Conservation (phyloP, 139 green algal genomes). For the Chlorella sp. region DNA sequence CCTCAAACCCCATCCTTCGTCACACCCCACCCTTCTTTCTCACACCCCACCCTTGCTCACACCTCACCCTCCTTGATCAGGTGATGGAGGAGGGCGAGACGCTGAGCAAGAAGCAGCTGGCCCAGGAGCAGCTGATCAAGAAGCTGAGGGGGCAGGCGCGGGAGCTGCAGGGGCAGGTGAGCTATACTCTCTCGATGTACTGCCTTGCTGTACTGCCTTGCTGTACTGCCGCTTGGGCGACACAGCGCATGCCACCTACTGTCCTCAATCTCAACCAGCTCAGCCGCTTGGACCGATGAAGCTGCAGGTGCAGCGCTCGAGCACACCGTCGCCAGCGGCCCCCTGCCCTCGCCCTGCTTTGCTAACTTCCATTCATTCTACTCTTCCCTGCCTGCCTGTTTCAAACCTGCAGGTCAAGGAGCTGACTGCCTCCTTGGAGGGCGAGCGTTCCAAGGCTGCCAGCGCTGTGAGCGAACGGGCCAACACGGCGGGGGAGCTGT, state of each 20-base stretch:
- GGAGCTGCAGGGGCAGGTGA: conserved; percentile 63
- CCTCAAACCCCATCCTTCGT: too few relatives aligned
- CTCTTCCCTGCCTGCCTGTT: background rate
- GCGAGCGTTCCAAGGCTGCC: conserved; percentile 30
- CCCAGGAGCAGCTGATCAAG: conserved; percentile 80
- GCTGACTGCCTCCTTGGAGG: conserved; percentile 40
- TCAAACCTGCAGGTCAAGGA: conserved; percentile 12
- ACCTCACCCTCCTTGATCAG: conserved; percentile 29
- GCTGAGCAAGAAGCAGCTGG: conserved; percentile 82
- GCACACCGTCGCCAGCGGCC: background rate
- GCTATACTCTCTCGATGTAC: background rate
- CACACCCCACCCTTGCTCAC: too few relatives aligned
- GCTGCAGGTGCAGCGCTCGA: too few relatives aligned
- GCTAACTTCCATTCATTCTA: background rate
- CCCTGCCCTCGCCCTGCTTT: too few relatives aligned
- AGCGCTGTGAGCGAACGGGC: conserved; percentile 31
- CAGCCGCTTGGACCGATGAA: too few relatives aligned
- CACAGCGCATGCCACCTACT: background rate
- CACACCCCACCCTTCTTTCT: too few relatives aligned
- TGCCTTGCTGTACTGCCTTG: background rate
- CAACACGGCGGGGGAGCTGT: conserved; percentile 60
- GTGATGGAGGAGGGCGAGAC: conserved; percentile 83
- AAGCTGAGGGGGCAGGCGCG: conserved; percentile 69
- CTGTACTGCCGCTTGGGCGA: background rate
- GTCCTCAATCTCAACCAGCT: background rate